Evolutionary conservation across 495 filamentous ascomycete species (phyloP).

Genomic region (Penicillium cataractarum): DNA sequence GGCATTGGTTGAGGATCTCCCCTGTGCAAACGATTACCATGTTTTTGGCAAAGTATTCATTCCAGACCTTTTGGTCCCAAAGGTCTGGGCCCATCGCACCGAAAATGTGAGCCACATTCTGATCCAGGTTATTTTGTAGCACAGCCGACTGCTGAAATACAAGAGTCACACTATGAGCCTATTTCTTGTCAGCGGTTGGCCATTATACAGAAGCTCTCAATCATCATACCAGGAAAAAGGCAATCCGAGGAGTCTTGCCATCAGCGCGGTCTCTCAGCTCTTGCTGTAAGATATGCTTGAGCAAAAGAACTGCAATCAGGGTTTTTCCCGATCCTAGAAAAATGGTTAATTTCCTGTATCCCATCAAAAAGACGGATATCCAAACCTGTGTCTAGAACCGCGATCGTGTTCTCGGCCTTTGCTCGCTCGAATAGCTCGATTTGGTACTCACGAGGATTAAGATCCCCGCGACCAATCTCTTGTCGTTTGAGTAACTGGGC

Average conservation of each 20-base stretch:
- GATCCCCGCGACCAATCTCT: slow-evolving; percentile 49
- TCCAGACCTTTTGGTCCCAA: slow-evolving; percentile 71
- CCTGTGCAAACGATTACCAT: slow-evolving; percentile 95
- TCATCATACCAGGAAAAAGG: slow-evolving; percentile 76
- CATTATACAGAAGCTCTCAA: not conserved
- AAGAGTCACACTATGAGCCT: slow-evolving; percentile 87
- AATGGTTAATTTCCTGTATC: not conserved
- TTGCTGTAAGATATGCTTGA: slow-evolving; percentile 75
- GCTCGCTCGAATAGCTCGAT: slow-evolving; percentile 89
- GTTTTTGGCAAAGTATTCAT: slow-evolving; percentile 64
- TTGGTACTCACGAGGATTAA: slow-evolving; percentile 87
- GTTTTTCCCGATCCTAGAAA: slow-evolving; percentile 91
- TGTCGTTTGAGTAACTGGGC: slow-evolving; percentile 48
- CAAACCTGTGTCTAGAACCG: slow-evolving; percentile 89
- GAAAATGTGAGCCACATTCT: slow-evolving; percentile 76
- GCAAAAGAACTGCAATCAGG: slow-evolving; percentile 85
- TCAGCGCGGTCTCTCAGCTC: slow-evolving; percentile 72
- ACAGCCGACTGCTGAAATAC: slow-evolving; percentile 91
- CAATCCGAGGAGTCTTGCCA: slow-evolving; percentile 64
- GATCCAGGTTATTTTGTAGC: slow-evolving; percentile 79
- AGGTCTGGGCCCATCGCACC: slow-evolving; percentile 72
- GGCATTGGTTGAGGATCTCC: slow-evolving; percentile 76
- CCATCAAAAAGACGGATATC: not conserved
- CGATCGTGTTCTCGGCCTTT: slow-evolving; percentile 86
- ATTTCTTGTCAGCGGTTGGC: slow-evolving; percentile 7